These are phyloP conservation scores for Suillus subluteus DNA, from an alignment of 768 basidiomycete species.

Conservation along the genomic window DNA sequence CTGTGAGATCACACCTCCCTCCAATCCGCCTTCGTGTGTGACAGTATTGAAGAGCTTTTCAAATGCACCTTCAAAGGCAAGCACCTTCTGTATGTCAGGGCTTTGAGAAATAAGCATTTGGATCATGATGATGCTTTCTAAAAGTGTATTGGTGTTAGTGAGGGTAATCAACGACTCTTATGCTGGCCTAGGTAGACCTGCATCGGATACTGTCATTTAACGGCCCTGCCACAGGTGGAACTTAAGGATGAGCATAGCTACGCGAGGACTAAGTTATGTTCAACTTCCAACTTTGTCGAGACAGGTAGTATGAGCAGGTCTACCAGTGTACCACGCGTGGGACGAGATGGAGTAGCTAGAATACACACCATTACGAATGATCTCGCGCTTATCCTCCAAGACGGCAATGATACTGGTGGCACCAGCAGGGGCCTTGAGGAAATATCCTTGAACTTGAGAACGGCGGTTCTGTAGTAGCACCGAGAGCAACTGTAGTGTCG, in stretches of 20 bases:
- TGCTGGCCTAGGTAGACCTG: slow-evolving; percentile 8
- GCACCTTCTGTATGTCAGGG: slow-evolving; percentile 93
- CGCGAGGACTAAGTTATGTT: not conserved
- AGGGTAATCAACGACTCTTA: slow-evolving; percentile 6
- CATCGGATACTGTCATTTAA: not conserved
- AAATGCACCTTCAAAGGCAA: slow-evolving; percentile 96
- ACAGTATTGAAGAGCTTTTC: slow-evolving; percentile 93
- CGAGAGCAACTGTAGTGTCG: slow-evolving; percentile 80
- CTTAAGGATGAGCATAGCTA: not conserved
- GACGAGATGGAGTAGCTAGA: not conserved
- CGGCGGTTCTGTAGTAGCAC: slow-evolving; percentile 83
- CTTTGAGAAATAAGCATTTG: slow-evolving; percentile 84
- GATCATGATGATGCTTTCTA: slow-evolving; percentile 84
- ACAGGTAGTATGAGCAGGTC: slow-evolving; percentile 13
- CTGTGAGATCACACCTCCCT: slow-evolving; percentile 85
- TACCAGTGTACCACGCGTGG: slow-evolving; percentile 9
- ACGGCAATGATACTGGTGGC: slow-evolving; percentile 71
- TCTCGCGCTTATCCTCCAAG: slow-evolving; percentile 85
- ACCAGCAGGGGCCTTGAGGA: slow-evolving; percentile 83
- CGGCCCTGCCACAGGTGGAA: not conserved
- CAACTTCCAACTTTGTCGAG: slow-evolving; percentile 1
- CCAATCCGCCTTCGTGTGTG: slow-evolving; percentile 85
- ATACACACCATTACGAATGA: slow-evolving; percentile 81
- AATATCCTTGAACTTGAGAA: slow-evolving; percentile 84
- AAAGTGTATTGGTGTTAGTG: slow-evolving; percentile 12